phyloP scores from a whole-genome alignment of 2,329 filamentous ascomycete genomes.

The Leptographium lundbergii region DNA sequence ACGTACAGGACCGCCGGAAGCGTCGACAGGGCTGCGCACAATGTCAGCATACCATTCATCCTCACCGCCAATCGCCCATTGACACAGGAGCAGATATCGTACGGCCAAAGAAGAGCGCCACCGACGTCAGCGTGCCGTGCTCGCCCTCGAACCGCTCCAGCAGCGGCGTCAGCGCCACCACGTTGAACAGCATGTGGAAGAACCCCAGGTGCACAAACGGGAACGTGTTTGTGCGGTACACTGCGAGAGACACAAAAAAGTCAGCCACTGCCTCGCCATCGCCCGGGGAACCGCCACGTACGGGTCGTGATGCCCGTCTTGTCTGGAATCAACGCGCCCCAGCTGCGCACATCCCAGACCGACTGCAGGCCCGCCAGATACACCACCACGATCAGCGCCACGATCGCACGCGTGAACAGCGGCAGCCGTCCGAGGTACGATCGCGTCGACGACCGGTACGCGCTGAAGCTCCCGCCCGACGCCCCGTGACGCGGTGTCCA shows the following conservation, averaged over 20 bases:
- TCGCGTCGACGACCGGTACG: constrained; percentile 53
- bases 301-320: constrained; percentile 59
- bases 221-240: constrained; percentile 88
- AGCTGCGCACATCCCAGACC: constrained; percentile 59
- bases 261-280: neutral
- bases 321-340: constrained; percentile 67
- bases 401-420: constrained; percentile 64
- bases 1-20: constrained; percentile 76
- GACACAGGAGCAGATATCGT: constrained; percentile 27
- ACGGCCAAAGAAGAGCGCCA: constrained; percentile 86
- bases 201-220: constrained; percentile 74
- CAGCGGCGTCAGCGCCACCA: constrained; percentile 70
- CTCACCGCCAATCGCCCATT: neutral
- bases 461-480: constrained; percentile 43
- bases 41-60: neutral
- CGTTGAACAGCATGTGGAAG: constrained; percentile 69
- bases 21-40: constrained; percentile 52
- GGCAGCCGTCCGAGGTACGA: constrained; percentile 79
- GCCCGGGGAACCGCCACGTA: constrained; percentile 29
- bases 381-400: constrained; percentile 52
- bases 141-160: constrained; percentile 89
- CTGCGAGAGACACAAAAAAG: constrained; percentile 29
- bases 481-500: constrained; percentile 5
- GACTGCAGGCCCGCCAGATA: constrained; percentile 59
- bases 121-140: constrained; percentile 77